phyloP scores from a whole-genome alignment of 345 rosid genomes.

The Brassica cretica region DNA sequence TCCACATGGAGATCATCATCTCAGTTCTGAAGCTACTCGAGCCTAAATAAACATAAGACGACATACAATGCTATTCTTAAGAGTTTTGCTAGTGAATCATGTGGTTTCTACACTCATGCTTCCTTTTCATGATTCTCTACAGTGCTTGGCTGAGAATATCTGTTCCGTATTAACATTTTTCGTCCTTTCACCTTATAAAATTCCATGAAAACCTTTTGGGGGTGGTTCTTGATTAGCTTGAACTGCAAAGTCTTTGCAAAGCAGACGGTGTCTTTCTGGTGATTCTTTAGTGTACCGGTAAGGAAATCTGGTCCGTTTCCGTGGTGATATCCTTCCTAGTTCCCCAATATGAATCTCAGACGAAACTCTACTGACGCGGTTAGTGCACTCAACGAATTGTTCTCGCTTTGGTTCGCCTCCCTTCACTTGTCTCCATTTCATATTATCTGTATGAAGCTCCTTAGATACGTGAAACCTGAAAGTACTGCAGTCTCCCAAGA shows the following conservation, averaged over 20 bases:
- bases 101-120: background rate
- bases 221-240: slow-evolving; percentile 10
- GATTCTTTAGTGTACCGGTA: background rate
- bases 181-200: background rate
- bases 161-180: background rate
- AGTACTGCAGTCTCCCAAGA: slow-evolving; percentile 51
- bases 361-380: background rate
- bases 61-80: background rate
- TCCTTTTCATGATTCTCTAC: background rate
- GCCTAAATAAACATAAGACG: background rate
- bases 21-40: background rate
- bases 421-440: slow-evolving; percentile 3
- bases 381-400: background rate
- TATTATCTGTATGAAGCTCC: slow-evolving; percentile 30
- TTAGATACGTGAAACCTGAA: slow-evolving; percentile 43
- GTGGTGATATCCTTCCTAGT: background rate
- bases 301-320: slow-evolving; percentile 1
- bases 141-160: background rate
- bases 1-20: background rate
- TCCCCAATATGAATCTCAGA: background rate
- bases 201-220: background rate
- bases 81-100: background rate
- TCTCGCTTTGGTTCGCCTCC: slow-evolving; percentile 19
- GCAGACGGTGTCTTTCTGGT: slow-evolving; percentile 2
- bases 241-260: slow-evolving; percentile 16